Evolutionary conservation across 129 eudicot species (phyloP), one percentile per base, ranked within the genome.

Genomic region (Lactuca sativa): DNA sequence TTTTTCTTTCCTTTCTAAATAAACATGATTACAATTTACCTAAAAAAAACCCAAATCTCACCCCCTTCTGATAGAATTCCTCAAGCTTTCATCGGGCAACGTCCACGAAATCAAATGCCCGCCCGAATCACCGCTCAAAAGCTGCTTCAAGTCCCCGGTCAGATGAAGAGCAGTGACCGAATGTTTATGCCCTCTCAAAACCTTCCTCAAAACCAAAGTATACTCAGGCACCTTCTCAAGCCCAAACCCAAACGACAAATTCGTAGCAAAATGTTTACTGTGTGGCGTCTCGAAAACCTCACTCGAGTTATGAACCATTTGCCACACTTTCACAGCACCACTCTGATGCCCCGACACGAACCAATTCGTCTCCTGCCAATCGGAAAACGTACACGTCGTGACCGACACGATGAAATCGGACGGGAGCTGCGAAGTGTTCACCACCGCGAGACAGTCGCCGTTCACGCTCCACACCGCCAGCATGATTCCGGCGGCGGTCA

Each of bases 291-390:
- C 83, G 74, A 60, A 67, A 49, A 73, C 37, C 66, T 85, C 82
- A 18, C 77, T 61, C 0, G 95, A 73, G 63, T 75, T 81, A 64
- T 90, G 99, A 32, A 93, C 83, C 99, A 89, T 85, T 72, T 87
- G 81, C 99, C 99, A 93, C 14, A 93, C 84, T 78, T 93, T 93
- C 21, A 93, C 85, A 6, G 95, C 99, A 12, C 99, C 99, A 64
- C 99, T 93, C 69, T 93, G 99, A 69, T 93, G 99, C 56, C 99
- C 99, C 2, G 99, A 90, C 1, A 87, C 95, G 66, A 83, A 95
- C 99, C 99, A 95, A 70, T 86, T 82, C 4, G 87, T 78, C 38
- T 93, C 92, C 77, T 69, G 62, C 96, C 99, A 90, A 80, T 95
- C 99, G 9, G 97, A 95, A 67, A 86, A 95, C 1, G 91, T 85